Evolutionary conservation across 305 asterid genomes (phyloP), one percentile per base, ranked within the genome.

Genomic region (Lippia alba): DNA sequence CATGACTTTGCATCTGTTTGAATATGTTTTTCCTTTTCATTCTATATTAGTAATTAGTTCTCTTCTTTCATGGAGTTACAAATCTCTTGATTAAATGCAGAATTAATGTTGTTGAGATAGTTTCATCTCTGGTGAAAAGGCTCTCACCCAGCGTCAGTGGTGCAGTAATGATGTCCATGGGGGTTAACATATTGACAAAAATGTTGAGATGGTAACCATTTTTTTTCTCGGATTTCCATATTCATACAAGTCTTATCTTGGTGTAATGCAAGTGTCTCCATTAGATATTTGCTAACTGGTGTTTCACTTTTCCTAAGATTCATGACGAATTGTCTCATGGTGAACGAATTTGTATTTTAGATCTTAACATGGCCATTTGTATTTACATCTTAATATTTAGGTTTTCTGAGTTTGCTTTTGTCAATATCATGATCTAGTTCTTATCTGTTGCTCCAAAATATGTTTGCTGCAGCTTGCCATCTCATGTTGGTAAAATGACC

Each of bases 121-220:
- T 95, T 39, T 95, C 94, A 74, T 72, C 86, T 76, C 78, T 87
- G 82, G 83, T 89, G 64, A 95, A 89, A 83, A 81, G 82, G 75
- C 74, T 87, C 61, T 72, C 87, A 64, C 88, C 96, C 51, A 84
- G 85, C 69, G 64, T 77, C 80, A 61, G 73, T 80, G 97, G 96
- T 46, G 90, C 82, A 33, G 73, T 66, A 61, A 82, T 82, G 78
- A 95, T 87, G 96, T 83, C 98, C 71, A 72, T 81, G 96, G 96
- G 93, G 61, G 90, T 95, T 72, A 85, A 82, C 66, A 81, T 89
- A 63, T 78, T 95, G 86, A 78, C 97, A 40, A 89, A 83, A 84
- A 87, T 92, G 98, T 79, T 95, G 79, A 87, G 74, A 84, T 92
- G 99, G 99, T 94, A 84, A 80, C 67, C 14, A 11, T 33, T 48